Base-by-base conservation (phyloP, 345 rosid species). In the Hibiscus tridactylites region DNA sequence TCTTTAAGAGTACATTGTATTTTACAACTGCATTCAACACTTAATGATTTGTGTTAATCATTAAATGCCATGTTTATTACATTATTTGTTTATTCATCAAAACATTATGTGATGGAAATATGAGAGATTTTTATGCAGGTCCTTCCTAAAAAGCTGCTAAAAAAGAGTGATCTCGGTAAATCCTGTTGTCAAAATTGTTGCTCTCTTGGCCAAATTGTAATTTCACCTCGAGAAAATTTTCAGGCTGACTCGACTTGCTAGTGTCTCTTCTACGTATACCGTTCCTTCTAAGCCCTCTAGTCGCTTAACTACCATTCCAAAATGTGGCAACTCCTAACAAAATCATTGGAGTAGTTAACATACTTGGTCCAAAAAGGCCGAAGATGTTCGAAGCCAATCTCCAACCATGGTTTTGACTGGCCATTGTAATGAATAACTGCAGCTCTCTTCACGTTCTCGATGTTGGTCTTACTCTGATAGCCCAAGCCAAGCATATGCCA, bases 401-500 rank as follows among this genome's bases (percentile, higher is more conserved):
- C 87, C 31, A 91, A 82, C 98, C 98, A 94, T 1, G 98, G 98
- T 84, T 94, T 94, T 39, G 96, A 85, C 80, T 94, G 98, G 53
- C 98, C 98, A 73, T 94, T 94, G 83, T 91, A 91, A 80, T 91
- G 97, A 66, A 91, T 91, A 63, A 94, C 97, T n/a, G 96, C 97
- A 74, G 98, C 97, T 80, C 80, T 84, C 72, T 81, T 85, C 46
- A 88, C 88, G 68, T 74, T 83, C 73, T 88, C 92, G 60, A 83
- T 72, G 59, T 77, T 77, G 77, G 95, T 94, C 67, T 86, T 86
- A 65, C 79, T 86, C 85, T 94, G 98, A 77, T 94, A 94, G 4
- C 98, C 98, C 85, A 94, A 81, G 64, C 97, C 98, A 47, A 94
- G 97, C 96, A 91, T 85, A 79, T 94, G 98, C 98, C 98, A 94